Conservation (phyloP, 192 early-diverging fungal genomes). For the Coemansia sp. region DNA sequence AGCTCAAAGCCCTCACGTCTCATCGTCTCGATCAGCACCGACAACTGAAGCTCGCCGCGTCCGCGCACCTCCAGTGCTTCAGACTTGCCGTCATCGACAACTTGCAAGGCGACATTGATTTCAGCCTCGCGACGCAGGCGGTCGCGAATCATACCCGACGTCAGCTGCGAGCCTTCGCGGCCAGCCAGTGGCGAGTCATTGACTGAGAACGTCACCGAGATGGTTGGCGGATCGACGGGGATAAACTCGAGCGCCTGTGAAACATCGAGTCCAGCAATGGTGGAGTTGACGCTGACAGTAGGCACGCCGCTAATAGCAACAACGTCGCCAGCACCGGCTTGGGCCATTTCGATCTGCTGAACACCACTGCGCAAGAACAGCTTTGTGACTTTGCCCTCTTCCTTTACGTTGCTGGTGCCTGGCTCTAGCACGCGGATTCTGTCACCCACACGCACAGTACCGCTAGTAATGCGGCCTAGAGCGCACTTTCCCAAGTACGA, state of each 20-base stretch:
- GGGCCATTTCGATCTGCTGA: constrained; percentile 69
- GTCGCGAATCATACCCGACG: constrained; percentile 78
- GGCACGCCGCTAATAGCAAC: constrained; percentile 77
- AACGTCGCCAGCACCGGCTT: constrained; percentile 84
- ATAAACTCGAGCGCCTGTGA: constrained; percentile 70
- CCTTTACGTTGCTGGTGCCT: constrained; percentile 63
- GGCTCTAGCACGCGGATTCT: constrained; percentile 73
- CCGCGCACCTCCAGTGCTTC: constrained; percentile 82
- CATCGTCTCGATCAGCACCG: constrained; percentile 89
- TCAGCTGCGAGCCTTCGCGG: constrained; percentile 74
- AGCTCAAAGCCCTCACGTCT: constrained; percentile 87
- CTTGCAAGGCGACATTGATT: constrained; percentile 80
- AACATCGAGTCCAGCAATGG: constrained; percentile 64
- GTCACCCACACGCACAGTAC: constrained; percentile 72
- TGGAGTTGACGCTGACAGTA: constrained; percentile 78
- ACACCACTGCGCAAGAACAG: constrained; percentile 76
- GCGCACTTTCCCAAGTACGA: constrained; percentile 83
- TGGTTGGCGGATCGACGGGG: constrained; percentile 83
- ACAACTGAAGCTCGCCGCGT: constrained; percentile 87
- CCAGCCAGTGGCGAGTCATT: constrained; percentile 88
- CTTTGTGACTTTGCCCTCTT: constrained; percentile 73
- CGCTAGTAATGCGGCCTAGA: constrained; percentile 74
- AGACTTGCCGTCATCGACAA: constrained; percentile 68
- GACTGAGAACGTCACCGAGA: constrained; percentile 83
- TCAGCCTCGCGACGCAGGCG: constrained; percentile 76